Evolutionary conservation across 805 yeast species (phyloP).

Genomic region (Tetrapisispora pingtungensis): DNA sequence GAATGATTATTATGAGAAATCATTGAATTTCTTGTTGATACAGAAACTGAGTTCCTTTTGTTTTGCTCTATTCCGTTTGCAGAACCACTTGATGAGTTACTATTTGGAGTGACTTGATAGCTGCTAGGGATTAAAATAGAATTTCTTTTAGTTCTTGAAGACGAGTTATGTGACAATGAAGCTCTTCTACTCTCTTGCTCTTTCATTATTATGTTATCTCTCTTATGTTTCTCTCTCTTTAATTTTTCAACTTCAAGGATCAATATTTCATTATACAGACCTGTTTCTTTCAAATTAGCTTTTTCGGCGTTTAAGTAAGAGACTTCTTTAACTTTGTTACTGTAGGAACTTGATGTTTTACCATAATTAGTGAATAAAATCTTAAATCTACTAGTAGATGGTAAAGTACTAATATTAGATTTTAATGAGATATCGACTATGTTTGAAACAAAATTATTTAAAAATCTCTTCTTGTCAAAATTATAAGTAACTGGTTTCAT

Average conservation of each 20-base stretch:
- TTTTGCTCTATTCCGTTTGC: slow-evolving; percentile 4
- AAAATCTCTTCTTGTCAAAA: slow-evolving; percentile 74
- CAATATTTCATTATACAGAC: slow-evolving; percentile 39
- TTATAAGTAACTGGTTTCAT: slow-evolving; percentile 59
- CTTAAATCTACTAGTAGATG: background rate
- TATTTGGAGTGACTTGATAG: background rate
- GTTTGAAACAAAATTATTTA: slow-evolving; percentile 50
- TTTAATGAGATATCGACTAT: slow-evolving; percentile 35
- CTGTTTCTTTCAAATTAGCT: slow-evolving; percentile 35
- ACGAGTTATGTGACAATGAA: slow-evolving; percentile 24
- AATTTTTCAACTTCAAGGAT: slow-evolving; percentile 42
- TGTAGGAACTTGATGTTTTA: slow-evolving; percentile 3
- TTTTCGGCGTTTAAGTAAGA: slow-evolving; percentile 12
- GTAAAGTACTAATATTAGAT: background rate
- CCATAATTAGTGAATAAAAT: background rate
- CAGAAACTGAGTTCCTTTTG: slow-evolving; percentile 21
- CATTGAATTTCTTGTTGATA: slow-evolving; percentile 15
- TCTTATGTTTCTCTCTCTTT: slow-evolving; percentile 41
- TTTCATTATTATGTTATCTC: slow-evolving; percentile 31
- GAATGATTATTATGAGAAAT: slow-evolving; percentile 12
- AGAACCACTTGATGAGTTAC: background rate
- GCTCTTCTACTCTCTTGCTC: slow-evolving; percentile 31
- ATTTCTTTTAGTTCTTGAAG: slow-evolving; percentile 13
- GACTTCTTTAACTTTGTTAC: slow-evolving; percentile 25
- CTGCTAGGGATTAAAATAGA: slow-evolving; percentile 9